phyloP scores from a whole-genome alignment of 139 green algal genomes.

The Yamagishiella unicocca region DNA sequence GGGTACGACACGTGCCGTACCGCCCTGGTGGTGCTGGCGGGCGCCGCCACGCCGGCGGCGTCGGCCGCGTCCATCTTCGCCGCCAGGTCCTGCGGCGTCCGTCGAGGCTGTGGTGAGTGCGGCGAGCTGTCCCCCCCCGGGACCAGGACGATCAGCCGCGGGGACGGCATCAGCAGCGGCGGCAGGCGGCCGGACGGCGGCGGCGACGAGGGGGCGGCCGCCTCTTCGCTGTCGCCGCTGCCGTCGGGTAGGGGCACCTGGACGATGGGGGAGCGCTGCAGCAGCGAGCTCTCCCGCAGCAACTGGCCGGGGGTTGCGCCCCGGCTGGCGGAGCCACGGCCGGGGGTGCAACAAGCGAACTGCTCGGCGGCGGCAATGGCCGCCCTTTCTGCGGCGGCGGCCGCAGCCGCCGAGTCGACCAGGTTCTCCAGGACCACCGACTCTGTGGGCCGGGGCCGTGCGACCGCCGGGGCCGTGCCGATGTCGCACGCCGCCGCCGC shows the following conservation, averaged over 20 bases:
- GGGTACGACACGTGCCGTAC: not conserved
- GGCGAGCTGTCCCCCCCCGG: not conserved
- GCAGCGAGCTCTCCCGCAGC: not conserved
- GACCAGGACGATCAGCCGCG: not conserved
- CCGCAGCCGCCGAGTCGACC: not conserved
- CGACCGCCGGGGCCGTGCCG: not conserved
- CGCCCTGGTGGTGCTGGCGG: not conserved
- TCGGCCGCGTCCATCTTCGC: not conserved
- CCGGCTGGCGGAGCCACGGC: too few relatives aligned
- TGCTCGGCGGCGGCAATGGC: not conserved
- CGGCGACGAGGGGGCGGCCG: not conserved
- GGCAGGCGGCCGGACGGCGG: not conserved
- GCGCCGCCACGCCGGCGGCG: not conserved
- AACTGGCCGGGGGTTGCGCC: too few relatives aligned
- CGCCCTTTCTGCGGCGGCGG: not conserved
- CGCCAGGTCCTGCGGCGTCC: not conserved
- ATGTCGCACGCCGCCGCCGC: not conserved
- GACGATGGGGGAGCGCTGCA: conserved; percentile 7
- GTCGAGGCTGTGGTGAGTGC: not conserved
- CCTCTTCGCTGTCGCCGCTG: not conserved
- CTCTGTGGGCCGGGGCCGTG: not conserved
- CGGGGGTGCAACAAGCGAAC: too few relatives aligned
- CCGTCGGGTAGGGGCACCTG: conserved; percentile 1
- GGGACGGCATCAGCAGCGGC: not conserved
- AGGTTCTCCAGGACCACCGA: conserved; percentile 1